Conservation (phyloP, 164 flowering plant species). For the Berberis thunbergii region DNA sequence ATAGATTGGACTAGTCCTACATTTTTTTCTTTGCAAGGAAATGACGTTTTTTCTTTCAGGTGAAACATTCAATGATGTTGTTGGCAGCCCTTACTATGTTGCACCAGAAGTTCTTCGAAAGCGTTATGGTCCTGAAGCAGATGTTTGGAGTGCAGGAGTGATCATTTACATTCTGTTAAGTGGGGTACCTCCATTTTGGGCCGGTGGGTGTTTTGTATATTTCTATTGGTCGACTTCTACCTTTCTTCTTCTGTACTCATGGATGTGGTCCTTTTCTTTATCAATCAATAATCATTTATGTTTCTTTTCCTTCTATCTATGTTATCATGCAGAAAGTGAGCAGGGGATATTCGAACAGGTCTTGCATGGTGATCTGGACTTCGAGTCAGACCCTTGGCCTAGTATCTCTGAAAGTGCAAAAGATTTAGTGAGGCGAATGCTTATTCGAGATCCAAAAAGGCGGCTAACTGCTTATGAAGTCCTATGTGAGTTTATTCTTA, state of each 20-base stretch:
- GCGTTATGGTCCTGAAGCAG: constrained; percentile 70
- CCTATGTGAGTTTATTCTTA: constrained; percentile 44
- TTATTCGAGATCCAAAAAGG: constrained; percentile 55
- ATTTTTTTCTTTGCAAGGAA: background rate
- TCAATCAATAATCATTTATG: background rate
- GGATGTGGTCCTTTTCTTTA: background rate
- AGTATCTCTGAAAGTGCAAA: constrained; percentile 68
- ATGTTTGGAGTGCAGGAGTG: constrained; percentile 94
- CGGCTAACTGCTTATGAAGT: constrained; percentile 78
- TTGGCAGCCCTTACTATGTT: constrained; percentile 92
- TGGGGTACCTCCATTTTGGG: constrained; percentile 97
- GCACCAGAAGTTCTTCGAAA: constrained; percentile 77
- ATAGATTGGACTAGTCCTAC: too few species aligned
- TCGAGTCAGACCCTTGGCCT: constrained; percentile 79
- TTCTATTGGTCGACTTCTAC: background rate
- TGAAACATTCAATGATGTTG: constrained; percentile 65
- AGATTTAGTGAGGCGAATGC: constrained; percentile 70
- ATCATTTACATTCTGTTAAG: constrained; percentile 63
- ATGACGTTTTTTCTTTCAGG: constrained; percentile 33
- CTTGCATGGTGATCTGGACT: constrained; percentile 63
- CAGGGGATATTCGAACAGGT: constrained; percentile 73
- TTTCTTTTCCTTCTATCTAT: constrained; percentile 1
- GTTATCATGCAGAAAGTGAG: constrained; percentile 43
- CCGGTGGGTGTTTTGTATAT: constrained; percentile 39
- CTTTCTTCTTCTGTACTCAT: background rate